Conservation (phyloP, 495 filamentous ascomycete genomes). For the Neurospora sp. region DNA sequence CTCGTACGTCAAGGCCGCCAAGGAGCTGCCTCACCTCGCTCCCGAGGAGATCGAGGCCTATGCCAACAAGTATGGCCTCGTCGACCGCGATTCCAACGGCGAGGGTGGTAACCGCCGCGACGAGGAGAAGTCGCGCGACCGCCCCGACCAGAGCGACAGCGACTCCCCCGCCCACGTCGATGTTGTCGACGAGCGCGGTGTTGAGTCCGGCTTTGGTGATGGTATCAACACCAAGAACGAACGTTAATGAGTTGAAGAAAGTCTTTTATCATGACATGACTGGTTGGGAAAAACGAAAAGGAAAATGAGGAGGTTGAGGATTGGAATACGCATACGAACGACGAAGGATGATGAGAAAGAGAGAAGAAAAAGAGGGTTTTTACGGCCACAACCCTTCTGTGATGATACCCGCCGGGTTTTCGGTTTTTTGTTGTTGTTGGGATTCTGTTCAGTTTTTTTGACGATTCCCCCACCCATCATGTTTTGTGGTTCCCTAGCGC, state of each 20-base stretch:
- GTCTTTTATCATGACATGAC: not conserved
- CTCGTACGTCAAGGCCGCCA: slow-evolving; percentile 58
- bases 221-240: not conserved
- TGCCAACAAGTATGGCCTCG: slow-evolving; percentile 51
- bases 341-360: not conserved
- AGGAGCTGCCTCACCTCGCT: slow-evolving; percentile 57
- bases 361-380: not conserved
- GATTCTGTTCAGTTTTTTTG: not conserved
- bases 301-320: not conserved
- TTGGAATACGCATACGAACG: not conserved
- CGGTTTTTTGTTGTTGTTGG: not conserved
- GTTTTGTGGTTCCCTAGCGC: not conserved
- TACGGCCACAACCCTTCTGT: not conserved
- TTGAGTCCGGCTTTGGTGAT: slow-evolving; percentile 5
- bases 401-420: not conserved
- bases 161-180: not conserved
- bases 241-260: not conserved
- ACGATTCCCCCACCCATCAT: not conserved
- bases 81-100: slow-evolving; percentile 5
- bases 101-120: not conserved
- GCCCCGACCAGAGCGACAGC: not conserved
- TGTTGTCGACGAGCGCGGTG: slow-evolving; percentile 7
- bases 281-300: not conserved
- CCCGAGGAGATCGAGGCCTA: slow-evolving; percentile 55
- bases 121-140: slow-evolving; percentile 5